Evolutionary conservation across 306 rosid genomes (phyloP), one percentile per base, ranked within the genome.

Genomic region (Sicyos baderoa): DNA sequence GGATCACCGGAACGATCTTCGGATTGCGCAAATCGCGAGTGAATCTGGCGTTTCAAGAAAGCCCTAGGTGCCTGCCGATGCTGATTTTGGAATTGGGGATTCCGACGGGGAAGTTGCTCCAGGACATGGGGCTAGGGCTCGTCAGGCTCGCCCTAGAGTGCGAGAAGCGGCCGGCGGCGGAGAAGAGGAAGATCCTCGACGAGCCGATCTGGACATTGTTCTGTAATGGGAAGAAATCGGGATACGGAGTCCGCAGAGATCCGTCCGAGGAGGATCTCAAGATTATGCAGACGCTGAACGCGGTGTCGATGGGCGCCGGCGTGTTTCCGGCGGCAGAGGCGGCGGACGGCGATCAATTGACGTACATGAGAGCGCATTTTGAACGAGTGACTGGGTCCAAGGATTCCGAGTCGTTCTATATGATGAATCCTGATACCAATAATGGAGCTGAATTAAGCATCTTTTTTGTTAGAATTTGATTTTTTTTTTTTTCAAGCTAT

Each of bases 371-470:
- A 66, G 88, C 83, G 0, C 25, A 79, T 78, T 89, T 92, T 42
- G 96, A 87, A 73, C 80, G 93, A 0, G 96, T 87, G 6, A 70
- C 84, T 4, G 97, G 96, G 44, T 89, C 97, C 0, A 92, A 74
- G 79, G 97, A 92, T 27, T 89, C 97, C 0, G 97, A 92, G 74
- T 83, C 96, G 7, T 92, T 81, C 49, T 86, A 92, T 13, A 89
- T 92, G 96, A 57, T 84, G 85, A 89, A 85, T 82, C 97, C 93
- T 2, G 92, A 92, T 3, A 87, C 79, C 1, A 86, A 74, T 40
- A 76, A 64, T 42, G 97, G 95, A 0, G 85, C 85, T 54, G 97
- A 92, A 54, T 82, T 92, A 1, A 86, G 82, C 64, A 64, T 91
- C 0, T 92, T 92, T 54, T 86, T 92, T 8, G 92, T 92, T 29